A percentile compares a stretch with the other conserved stretches of the same genome.
Conservation (phyloP, 2,329 filamentous ascomycete species). For the Onygena corvina region DNA sequence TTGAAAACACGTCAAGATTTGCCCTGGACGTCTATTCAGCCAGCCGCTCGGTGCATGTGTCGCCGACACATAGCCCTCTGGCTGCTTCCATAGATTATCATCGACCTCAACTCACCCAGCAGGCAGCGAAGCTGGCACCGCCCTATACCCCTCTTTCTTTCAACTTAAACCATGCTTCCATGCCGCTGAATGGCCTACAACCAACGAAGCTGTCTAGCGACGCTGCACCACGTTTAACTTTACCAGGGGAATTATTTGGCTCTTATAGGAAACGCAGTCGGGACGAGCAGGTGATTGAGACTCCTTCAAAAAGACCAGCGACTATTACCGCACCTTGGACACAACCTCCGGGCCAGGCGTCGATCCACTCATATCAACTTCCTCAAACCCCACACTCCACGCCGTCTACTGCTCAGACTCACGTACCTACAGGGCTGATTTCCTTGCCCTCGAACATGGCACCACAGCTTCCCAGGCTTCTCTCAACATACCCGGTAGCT, state of each 20-base stretch:
- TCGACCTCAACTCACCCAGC: slow-evolving; percentile 1
- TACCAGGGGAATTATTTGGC: slow-evolving; percentile 18
- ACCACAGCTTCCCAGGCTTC: slow-evolving; percentile 19
- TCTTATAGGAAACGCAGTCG: slow-evolving; percentile 21
- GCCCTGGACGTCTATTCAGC: slow-evolving; percentile 21
- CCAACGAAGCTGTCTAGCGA: not conserved
- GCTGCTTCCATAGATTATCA: not conserved
- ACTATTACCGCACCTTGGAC: slow-evolving; percentile 3
- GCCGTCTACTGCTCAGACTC: slow-evolving; percentile 29
- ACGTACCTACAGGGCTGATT: slow-evolving; percentile 14
- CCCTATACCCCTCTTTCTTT: not conserved
- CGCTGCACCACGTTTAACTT: not conserved
- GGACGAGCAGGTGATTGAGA: slow-evolving; percentile 9
- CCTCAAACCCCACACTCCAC: slow-evolving; percentile 16
- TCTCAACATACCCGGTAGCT: slow-evolving; percentile 16
- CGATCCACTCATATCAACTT: slow-evolving; percentile 15
- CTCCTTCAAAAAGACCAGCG: slow-evolving; percentile 10
- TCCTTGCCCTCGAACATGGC: slow-evolving; percentile 27
- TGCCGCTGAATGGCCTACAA: not conserved
- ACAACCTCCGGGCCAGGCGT: slow-evolving; percentile 19
- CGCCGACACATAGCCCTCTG: slow-evolving; percentile 13
- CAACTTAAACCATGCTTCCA: not conserved
- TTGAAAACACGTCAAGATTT: slow-evolving; percentile 52
- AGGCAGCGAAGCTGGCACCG: not conserved
- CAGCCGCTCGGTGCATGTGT: slow-evolving; percentile 28